Evolutionary conservation across 2,329 filamentous ascomycete genomes (phyloP).

Genomic region (Aphanocladium album): DNA sequence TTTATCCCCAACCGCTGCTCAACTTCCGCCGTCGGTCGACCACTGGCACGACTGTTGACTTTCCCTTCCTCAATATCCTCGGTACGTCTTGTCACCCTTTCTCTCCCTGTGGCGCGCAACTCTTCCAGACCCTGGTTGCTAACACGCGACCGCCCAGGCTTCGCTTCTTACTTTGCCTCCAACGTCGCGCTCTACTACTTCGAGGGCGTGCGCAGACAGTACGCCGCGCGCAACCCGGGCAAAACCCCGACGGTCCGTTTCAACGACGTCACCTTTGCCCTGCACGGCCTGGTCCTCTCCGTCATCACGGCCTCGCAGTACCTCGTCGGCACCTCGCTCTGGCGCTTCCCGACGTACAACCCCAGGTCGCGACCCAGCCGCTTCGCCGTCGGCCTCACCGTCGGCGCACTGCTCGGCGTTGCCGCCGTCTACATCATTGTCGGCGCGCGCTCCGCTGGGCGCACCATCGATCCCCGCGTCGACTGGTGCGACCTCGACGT

Average conservation of each 20-base stretch:
- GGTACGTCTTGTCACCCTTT: constrained; percentile 35
- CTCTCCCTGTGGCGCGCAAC: too few species aligned
- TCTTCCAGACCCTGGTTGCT: too few species aligned
- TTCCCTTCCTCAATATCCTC: constrained; percentile 67
- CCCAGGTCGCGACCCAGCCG: constrained; percentile 50
- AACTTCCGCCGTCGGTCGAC: constrained; percentile 76
- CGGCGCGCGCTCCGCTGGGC: constrained; percentile 29
- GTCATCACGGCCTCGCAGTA: constrained; percentile 71
- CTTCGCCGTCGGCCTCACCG: constrained; percentile 63
- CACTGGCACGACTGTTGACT: constrained; percentile 80
- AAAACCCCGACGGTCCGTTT: constrained; percentile 78
- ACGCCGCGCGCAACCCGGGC: constrained; percentile 71
- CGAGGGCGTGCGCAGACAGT: constrained; percentile 70
- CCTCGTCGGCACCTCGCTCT: constrained; percentile 58
- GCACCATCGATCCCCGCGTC: constrained; percentile 30
- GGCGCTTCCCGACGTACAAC: constrained; percentile 64
- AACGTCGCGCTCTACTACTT: constrained; percentile 76
- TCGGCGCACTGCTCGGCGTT: constrained; percentile 61
- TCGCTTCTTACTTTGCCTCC: constrained; percentile 69
- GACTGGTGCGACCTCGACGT: constrained; percentile 61
- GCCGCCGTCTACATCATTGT: constrained; percentile 45
- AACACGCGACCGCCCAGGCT: too few species aligned
- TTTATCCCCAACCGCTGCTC: constrained; percentile 84
- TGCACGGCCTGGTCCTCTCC: constrained; percentile 72
- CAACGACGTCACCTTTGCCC: constrained; percentile 86